Percentiles rank a stretch among this genome's conserved stretches.
Conservation (phyloP, 176 grass and related monocot genomes). For the Musa itinerans region DNA sequence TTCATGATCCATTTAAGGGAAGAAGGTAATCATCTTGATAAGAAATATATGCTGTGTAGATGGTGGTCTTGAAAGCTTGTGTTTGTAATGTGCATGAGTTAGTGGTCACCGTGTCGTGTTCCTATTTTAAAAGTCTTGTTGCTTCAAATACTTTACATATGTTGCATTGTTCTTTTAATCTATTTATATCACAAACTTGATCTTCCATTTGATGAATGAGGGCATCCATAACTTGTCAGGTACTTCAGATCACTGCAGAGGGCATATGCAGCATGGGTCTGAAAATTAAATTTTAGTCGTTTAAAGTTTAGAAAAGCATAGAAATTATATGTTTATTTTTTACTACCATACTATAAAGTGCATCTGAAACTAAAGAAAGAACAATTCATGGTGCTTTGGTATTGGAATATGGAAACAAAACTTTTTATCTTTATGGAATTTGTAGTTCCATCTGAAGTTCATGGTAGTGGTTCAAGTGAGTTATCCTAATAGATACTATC, state of each 20-base stretch:
- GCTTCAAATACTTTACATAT: background rate
- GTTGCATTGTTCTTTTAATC: background rate
- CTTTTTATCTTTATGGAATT: too few relatives aligned
- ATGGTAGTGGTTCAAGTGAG: too few relatives aligned
- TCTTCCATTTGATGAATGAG: background rate
- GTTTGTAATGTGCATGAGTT: background rate
- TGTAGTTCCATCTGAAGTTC: too few relatives aligned
- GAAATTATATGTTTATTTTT: too few relatives aligned
- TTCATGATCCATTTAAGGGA: slow-evolving; percentile 87
- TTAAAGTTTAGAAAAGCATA: too few relatives aligned
- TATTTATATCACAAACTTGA: background rate
- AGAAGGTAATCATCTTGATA: slow-evolving; percentile 33
- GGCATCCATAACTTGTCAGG: background rate
- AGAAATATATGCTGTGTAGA: background rate
- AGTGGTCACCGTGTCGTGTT: background rate
- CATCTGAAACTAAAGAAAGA: too few relatives aligned
- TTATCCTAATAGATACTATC: too few relatives aligned
- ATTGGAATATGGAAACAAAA: too few relatives aligned
- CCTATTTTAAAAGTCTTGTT: background rate
- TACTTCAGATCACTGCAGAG: too few relatives aligned
- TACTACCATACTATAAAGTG: too few relatives aligned
- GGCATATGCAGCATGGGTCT: background rate
- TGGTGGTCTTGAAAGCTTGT: background rate
- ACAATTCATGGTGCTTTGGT: too few relatives aligned
- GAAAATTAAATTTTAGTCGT: background rate